These are phyloP conservation scores for Leishmania martiniquensis DNA, from an alignment of 208 protist species.

Conservation along the genomic window DNA sequence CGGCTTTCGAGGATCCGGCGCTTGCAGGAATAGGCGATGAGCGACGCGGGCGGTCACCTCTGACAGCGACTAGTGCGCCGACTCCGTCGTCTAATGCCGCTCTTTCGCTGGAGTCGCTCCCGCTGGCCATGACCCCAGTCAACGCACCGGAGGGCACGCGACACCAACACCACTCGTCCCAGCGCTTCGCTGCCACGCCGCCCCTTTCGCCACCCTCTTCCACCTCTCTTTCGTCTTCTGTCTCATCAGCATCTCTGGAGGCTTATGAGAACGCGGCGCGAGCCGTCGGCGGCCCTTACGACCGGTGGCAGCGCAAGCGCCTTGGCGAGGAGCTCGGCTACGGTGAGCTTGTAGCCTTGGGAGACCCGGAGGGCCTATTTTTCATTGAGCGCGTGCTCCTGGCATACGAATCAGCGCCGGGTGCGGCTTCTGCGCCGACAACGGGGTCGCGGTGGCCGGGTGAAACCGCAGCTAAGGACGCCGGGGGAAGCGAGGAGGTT, in stretches of 20 bases:
- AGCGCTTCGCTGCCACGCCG: not conserved
- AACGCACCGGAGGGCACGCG: not conserved
- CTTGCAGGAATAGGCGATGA: not conserved
- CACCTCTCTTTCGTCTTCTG: constrained; percentile 8
- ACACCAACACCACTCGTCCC: not conserved
- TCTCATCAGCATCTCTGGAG: constrained; percentile 20
- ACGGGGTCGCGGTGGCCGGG: not conserved
- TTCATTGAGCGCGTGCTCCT: constrained; percentile 36
- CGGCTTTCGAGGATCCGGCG: not conserved
- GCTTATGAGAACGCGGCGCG: constrained; percentile 9
- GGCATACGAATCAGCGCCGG: constrained; percentile 2
- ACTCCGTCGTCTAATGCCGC: not conserved
- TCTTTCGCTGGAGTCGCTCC: not conserved
- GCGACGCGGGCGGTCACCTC: not conserved
- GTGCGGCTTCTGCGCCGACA: not conserved
- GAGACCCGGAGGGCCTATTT: constrained; percentile 15
- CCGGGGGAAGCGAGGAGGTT: not conserved
- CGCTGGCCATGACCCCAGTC: not conserved
- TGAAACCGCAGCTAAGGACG: not conserved
- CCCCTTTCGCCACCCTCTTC: constrained; percentile 10
- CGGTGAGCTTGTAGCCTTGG: constrained; percentile 16
- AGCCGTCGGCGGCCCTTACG: not conserved
- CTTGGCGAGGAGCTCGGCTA: constrained; percentile 19
- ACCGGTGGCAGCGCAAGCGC: not conserved
- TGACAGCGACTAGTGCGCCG: not conserved